Base-by-base conservation (phyloP, 306 rosid species). In the Echinosophora koreensis region DNA sequence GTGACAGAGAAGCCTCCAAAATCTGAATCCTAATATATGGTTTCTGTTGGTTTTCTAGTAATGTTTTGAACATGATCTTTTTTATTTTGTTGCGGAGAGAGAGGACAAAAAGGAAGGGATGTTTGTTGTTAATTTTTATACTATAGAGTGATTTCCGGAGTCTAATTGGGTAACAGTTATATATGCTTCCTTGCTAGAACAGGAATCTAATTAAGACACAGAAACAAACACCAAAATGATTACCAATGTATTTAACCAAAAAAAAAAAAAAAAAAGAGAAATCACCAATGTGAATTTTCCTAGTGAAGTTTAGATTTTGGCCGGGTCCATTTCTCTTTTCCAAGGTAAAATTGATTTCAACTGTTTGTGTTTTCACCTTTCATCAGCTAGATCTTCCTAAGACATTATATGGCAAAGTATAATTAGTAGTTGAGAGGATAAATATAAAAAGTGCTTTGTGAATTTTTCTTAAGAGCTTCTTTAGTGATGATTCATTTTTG, bases 91-190 rank as follows among this genome's bases (percentile, higher is more conserved):
- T 57, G 56, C 73, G 4, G 17, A 51, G 34, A 28, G 41, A 67
- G 18, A 32, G 63, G 80, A 83, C 70, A 68, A 32, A 58, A 76
- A 60, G 52, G 47, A 71, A 66, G 80, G 78, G 54, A 81, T 66
- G 80, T 57, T 82, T 86, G 83, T 82, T 87, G 86, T 86, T 68
- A 54, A 35, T 28, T 30, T 16, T 71, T 4, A 49, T 41, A 62
- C 18, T 16, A 13, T 3, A 65, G 83, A 83, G 80, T 70, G 71
- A 74, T 72, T 86, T 51, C 39, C 68, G 83, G 77, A 50, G 58
- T 51, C 71, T 73, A 38, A 41, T 42, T 30, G 47, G 66, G 77
- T 22, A 38, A 80, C 67, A 66, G 74, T 66, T 55, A 38, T 8
- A 38, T 41, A 15, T 50, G 13, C 50, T 55, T 77, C 22, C 22